Base-by-base conservation (phyloP, 2,329 filamentous ascomycete species). In the Leptosphaerulina australis region DNA sequence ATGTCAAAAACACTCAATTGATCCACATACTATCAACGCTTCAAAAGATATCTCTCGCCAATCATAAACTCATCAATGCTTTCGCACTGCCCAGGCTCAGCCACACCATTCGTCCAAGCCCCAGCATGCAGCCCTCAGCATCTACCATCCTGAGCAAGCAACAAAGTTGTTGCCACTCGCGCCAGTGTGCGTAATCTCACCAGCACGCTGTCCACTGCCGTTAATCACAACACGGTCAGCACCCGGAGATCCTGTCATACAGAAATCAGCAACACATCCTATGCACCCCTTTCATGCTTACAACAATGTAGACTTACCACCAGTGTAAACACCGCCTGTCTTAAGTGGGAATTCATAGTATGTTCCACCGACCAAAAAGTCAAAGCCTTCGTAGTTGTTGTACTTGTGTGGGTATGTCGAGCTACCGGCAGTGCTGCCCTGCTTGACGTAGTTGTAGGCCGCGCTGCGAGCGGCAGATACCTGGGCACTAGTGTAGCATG, bases 111-210 rank as follows among this genome's bases (percentile, higher is more conserved):
- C 12, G 26, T 26, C 10, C 18, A 34, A 22, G 34, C 43, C n/a
- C 25, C 34, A 33, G 34, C 26, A 17, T 21, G 24, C 34, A 38
- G 25, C 30, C 17, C 17, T 28, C 6, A 35, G 35, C 29, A 30
- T 41, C 44, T 48, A 61, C 56, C 58, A 63, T 22, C 75, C 74
- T 31, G 67, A 67, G 68, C 86, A 89, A n/a, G 77, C 80, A 47
- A 89, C 84, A 71, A 90, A 90, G 71, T 81, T 77, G 68, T 88
- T 85, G 6, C 84, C 84, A 40, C 79, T 83, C 14, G 87, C 86
- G 21, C 87, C 87, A 17, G 84, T 87, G 64, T 90, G 87, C 0
- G 87, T 90, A 55, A 90, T 87, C 21, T 81, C 75, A 28, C 85
- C 86, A 11, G 84, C 86, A 34, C 82, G 78, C 49, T 79, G 51